Conservation (phyloP, 352 stramenopile genomes). For the Phytophthora palmivora region DNA sequence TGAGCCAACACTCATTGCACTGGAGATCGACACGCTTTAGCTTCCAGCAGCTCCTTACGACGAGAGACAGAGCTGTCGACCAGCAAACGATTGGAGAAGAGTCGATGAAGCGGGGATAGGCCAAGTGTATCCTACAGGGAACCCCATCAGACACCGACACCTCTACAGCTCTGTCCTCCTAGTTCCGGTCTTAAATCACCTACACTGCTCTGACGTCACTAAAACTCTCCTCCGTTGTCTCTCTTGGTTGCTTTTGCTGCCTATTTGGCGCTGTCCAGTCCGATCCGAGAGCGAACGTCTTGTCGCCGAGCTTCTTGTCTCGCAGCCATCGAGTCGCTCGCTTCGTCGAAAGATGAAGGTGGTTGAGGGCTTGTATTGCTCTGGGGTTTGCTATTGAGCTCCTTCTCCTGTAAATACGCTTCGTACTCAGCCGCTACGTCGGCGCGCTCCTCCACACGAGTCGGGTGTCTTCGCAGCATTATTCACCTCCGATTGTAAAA, state of each 20-base stretch:
- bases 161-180: background rate
- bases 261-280: slow-evolving; percentile 32
- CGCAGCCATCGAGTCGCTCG: slow-evolving; percentile 17
- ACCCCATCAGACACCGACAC: slow-evolving; percentile 4
- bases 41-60: slow-evolving; percentile 3
- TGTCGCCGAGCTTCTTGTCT: slow-evolving; percentile 34
- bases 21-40: background rate
- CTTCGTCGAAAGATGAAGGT: background rate
- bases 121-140: slow-evolving; percentile 3
- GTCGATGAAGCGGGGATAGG: slow-evolving; percentile 1
- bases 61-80: slow-evolving; percentile 2
- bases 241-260: background rate
- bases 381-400: slow-evolving; percentile 25
- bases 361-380: slow-evolving; percentile 8
- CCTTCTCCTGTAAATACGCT: slow-evolving; percentile 64
- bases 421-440: slow-evolving; percentile 81
- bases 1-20: too few species aligned
- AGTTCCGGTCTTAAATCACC: too few species aligned
- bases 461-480: slow-evolving; percentile 49
- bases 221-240: too few species aligned
- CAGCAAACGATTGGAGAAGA: slow-evolving; percentile 4
- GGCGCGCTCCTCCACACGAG: slow-evolving; percentile 69
- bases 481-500: slow-evolving; percentile 7
- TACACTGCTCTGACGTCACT: too few species aligned
- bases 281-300: slow-evolving; percentile 44